A percentile compares a stretch with the other conserved stretches of the same genome.
phyloP scores from a whole-genome alignment of 768 basidiomycete species.

The Piloderma croceum region DNA sequence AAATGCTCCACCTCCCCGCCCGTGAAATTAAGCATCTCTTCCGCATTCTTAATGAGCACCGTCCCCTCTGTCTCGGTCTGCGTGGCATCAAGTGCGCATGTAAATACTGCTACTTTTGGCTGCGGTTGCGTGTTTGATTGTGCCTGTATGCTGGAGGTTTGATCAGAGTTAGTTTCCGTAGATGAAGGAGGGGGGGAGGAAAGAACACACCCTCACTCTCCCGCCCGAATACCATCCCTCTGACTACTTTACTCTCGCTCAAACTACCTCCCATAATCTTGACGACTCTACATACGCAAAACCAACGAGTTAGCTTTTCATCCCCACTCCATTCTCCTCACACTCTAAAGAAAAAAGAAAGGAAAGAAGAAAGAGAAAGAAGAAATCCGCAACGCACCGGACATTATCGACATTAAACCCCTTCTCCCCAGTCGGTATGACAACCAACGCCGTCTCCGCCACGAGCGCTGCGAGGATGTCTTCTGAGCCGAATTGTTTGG shows the following conservation, averaged over 20 bases:
- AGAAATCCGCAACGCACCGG: too few species aligned
- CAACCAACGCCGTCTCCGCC: conserved; percentile 85
- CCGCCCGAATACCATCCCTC: conserved; percentile 97
- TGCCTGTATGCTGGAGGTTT: conserved; percentile 45
- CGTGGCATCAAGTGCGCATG: conserved; percentile 84
- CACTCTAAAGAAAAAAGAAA: too few species aligned
- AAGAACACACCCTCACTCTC: conserved; percentile 91
- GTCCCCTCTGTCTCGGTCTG: conserved; percentile 99
- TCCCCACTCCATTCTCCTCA: too few species aligned
- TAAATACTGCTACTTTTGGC: conserved; percentile 95
- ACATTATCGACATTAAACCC: conserved; percentile 99
- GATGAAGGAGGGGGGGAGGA: conserved; percentile 1
- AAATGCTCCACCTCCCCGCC: conserved; percentile 93
- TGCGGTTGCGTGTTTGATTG: conserved; percentile 75
- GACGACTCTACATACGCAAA: too few species aligned
- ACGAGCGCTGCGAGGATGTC: conserved; percentile 76
- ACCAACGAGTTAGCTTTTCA: too few species aligned
- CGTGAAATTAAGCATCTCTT: conserved; percentile 97
- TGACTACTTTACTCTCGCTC: conserved; percentile 78
- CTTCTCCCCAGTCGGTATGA: conserved; percentile 91
- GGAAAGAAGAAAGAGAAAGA: too few species aligned
- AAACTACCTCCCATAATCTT: conserved; percentile 97
- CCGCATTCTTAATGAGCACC: conserved; percentile 89
- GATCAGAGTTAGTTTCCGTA: not conserved
- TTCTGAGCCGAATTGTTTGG: conserved; percentile 96